Evolutionary conservation across 2,329 filamentous ascomycete genomes (phyloP).

Genomic region (Didymella segeticola): DNA sequence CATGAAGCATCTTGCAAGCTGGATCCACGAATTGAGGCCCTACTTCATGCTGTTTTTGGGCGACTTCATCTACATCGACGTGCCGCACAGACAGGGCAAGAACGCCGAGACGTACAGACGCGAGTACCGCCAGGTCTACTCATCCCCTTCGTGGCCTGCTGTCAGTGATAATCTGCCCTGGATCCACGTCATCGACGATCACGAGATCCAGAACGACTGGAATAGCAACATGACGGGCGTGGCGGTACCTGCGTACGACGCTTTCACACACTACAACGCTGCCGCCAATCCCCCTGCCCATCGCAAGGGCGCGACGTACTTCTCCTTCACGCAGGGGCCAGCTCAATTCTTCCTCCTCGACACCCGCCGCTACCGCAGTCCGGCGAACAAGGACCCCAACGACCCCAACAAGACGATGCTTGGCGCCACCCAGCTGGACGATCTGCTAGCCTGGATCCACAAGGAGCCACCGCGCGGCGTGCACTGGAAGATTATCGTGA

Average conservation of each 20-base stretch:
- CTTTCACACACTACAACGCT: slow-evolving; percentile 86
- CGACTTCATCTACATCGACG: slow-evolving; percentile 91
- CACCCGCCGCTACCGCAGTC: slow-evolving; percentile 82
- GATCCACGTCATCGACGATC: slow-evolving; percentile 96
- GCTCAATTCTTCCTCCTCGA: slow-evolving; percentile 95
- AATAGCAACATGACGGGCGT: slow-evolving; percentile 79
- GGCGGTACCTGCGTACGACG: slow-evolving; percentile 79
- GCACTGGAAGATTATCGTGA: slow-evolving; percentile 91
- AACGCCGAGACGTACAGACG: slow-evolving; percentile 79
- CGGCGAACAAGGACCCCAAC: slow-evolving; percentile 68
- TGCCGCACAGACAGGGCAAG: slow-evolving; percentile 79
- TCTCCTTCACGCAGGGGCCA: slow-evolving; percentile 86
- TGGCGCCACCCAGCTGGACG: slow-evolving; percentile 76
- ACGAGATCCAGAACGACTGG: slow-evolving; percentile 97
- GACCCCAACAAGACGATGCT: slow-evolving; percentile 83
- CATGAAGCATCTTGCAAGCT: slow-evolving; percentile 75
- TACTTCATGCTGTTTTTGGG: slow-evolving; percentile 78
- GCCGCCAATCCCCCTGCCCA: slow-evolving; percentile 80
- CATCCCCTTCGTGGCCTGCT: slow-evolving; percentile 86
- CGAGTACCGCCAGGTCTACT: slow-evolving; percentile 95
- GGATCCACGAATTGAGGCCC: slow-evolving; percentile 73
- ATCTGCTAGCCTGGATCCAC: slow-evolving; percentile 78
- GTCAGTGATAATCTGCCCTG: slow-evolving; percentile 84
- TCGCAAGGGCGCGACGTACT: slow-evolving; percentile 76
- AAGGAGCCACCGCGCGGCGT: slow-evolving; percentile 77